Base-by-base conservation (phyloP, 139 green algal species). In the Chlorella sorokiniana region DNA sequence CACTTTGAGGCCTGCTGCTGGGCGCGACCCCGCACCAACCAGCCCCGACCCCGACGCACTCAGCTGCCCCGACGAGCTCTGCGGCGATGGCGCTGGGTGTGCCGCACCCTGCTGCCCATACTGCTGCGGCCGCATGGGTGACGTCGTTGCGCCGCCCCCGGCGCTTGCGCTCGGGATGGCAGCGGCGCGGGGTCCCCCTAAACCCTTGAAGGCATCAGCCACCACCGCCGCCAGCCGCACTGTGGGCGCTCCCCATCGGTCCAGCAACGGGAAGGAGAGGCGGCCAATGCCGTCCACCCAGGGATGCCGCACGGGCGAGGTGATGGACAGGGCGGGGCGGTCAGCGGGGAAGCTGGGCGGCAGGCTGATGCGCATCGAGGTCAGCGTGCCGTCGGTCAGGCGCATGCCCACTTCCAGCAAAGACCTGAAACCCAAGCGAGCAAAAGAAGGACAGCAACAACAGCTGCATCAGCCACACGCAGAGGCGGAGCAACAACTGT, bases 271-370 rank as follows among this genome's bases (percentile, higher is more conserved):
- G 62, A 84, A 80, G 33, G 59, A 67, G 38, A 85, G 79, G n/a
- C 79, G 79, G 52, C 88, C 88, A 23, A 82, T 76, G 35, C 61
- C 7, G 70, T 92, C 86, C 29, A 94, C 87, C 45, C 79, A 86
- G 16, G 88, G 88, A 74, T 94, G 86, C 31, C 83, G 83, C 27
- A 93, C 67, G 0, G 89, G 87, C 2, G 88, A 67, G 42, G 89
- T 86, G 31, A 93, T 82, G 51, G 73, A 87, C 10, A 92, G 78
- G 0, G 71, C 69, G 9, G 90, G 87, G 31, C 52, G 68, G 9
- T 86, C 79, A 10, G 52, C 22, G 18, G 79, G 79, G 69, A 84
- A 84, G 9, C 29, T 40, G 2, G 51, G 41, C 23, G 79, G 79
- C 68, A 84, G 54, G 52, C 29, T 65, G 69, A 79, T 79, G 33